These are phyloP conservation scores for Trematosphaeria pertusa DNA, from an alignment of 2,329 filamentous ascomycete species.

Conservation along the genomic window DNA sequence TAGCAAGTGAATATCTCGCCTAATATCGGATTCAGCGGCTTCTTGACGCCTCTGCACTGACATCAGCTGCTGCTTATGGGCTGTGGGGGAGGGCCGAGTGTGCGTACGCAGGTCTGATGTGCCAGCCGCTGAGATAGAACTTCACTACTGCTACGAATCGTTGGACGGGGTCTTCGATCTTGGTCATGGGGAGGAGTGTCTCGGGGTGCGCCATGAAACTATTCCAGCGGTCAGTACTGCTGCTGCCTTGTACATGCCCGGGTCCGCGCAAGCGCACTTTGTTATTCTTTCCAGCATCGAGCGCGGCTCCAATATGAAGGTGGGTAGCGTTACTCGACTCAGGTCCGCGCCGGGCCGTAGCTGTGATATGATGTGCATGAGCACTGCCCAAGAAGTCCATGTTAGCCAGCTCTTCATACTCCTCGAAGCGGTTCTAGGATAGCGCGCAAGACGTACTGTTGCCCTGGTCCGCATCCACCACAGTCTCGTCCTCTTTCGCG, in stretches of 20 bases:
- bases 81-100: background rate
- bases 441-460: conserved; percentile 69
- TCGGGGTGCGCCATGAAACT: conserved; percentile 99
- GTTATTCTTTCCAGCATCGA: conserved; percentile 99
- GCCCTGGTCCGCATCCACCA: conserved; percentile 91
- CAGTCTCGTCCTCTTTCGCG: conserved; percentile 70
- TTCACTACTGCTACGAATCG: conserved; percentile 95
- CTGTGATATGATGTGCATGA: conserved; percentile 97
- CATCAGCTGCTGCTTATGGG: conserved; percentile 32
- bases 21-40: conserved; percentile 94
- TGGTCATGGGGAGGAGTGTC: conserved; percentile 85
- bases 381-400: conserved; percentile 63
- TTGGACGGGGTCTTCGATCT: conserved; percentile 85
- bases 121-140: conserved; percentile 98
- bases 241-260: too few relatives aligned
- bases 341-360: conserved; percentile 93
- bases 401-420: conserved; percentile 20
- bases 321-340: conserved; percentile 91
- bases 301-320: conserved; percentile 95
- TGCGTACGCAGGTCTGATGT: conserved; percentile 93
- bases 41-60: conserved; percentile 84
- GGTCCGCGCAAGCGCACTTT: conserved; percentile 71
- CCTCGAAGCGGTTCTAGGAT: background rate
- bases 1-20: conserved; percentile 95
- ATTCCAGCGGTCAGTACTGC: conserved; percentile 29